Conservation (phyloP, 257 asterid species). For the Petrea volubilis region DNA sequence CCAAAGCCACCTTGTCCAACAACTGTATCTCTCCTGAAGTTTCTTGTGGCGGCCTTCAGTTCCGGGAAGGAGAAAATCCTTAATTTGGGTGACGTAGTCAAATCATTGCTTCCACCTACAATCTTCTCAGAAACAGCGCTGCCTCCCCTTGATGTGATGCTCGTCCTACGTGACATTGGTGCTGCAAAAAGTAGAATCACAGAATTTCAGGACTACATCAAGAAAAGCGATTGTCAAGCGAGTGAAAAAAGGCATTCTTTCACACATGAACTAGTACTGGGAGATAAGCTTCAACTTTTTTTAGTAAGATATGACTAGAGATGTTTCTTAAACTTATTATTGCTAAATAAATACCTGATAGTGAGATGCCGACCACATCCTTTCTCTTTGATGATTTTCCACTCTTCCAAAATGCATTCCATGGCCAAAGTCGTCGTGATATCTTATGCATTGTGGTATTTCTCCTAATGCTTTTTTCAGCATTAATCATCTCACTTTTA, state of each 20-base stretch:
- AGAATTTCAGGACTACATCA: conserved; percentile 8
- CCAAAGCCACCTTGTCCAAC: conserved; percentile 57
- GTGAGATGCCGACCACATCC: not conserved
- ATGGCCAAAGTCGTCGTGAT: conserved; percentile 38
- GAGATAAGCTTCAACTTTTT: not conserved
- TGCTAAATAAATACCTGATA: conserved; percentile 35
- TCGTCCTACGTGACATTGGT: conserved; percentile 35
- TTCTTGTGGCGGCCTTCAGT: conserved; percentile 39
- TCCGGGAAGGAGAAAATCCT: conserved; percentile 39
- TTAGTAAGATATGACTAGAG: conserved; percentile 4
- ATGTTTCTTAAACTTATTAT: not conserved
- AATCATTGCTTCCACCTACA: conserved; percentile 8
- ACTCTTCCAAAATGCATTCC: conserved; percentile 26
- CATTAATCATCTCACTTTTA: conserved; percentile 16
- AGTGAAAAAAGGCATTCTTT: not conserved
- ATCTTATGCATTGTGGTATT: conserved; percentile 29
- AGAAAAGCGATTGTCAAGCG: not conserved
- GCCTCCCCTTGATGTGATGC: conserved; percentile 15
- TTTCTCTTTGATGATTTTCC: conserved; percentile 26
- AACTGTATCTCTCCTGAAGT: conserved; percentile 29
- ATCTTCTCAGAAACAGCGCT: conserved; percentile 12
- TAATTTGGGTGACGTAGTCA: conserved; percentile 9
- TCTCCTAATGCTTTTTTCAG: conserved; percentile 24
- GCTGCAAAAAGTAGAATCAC: conserved; percentile 37
- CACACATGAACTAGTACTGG: not conserved